Base-by-base conservation (phyloP, 768 basidiomycete species). In the Strobilomyces confusus region DNA sequence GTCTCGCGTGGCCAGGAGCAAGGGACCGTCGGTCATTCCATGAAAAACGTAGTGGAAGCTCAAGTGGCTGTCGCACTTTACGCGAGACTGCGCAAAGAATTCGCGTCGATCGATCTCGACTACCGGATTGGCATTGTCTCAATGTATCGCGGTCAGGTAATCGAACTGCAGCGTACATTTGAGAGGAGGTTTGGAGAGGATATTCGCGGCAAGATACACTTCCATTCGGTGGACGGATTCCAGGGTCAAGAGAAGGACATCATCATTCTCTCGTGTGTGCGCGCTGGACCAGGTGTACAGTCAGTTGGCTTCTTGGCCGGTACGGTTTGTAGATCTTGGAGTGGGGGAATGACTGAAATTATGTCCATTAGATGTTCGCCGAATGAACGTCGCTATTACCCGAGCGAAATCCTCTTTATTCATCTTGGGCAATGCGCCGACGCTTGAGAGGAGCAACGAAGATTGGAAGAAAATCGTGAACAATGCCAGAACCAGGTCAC, bases 361-460 rank as follows among this genome's bases (percentile, higher is more conserved):
- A 11, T 5, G 30, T 33, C 26, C 43, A 14, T 33, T 53, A 83
- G 89, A 95, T 68, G 68, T 78, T 20, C 85, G 95, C 41, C 86
- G 95, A 41, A 95, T 98, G 90, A 98, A 99, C 69, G 95, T 99
- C n/a, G 95, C 95, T 26, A 73, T 99, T 23, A 99, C 95, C n/a
- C 85, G 97, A 61, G 92, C 95, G 3, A 90, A 88, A 63, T 92
- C 92, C 8, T 97, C 95, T 11, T 73, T 99, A 3, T 99, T 94
- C 69, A 85, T 99, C 51, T 77, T 99, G 29, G 97, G 97, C 8
- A 86, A 98, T 69, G 87, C 86, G 13, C 75, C 91, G 8, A 98
- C 95, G 1, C 77, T 99, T 6, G 89, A 94, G 68, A 77, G 94
- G 49, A 92, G 92, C 58, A 86, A 95, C 60, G 72, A 76, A 17